phyloP scores from a whole-genome alignment of 1,284 basidiomycete species.

The Ceratobasidium sp. region DNA sequence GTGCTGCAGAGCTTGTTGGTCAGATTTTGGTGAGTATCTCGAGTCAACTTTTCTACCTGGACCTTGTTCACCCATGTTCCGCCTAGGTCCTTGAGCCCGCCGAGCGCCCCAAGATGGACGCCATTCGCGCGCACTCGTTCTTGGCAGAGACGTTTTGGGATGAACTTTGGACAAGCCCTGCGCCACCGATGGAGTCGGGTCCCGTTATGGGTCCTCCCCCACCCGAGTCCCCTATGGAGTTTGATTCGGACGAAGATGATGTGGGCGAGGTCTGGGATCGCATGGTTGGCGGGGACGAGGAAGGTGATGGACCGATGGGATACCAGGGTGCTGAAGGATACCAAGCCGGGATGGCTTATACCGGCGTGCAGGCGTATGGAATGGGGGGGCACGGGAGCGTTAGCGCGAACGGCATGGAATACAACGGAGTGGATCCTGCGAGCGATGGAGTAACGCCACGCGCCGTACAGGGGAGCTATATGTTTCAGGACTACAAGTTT shows the following conservation, averaged over 20 bases:
- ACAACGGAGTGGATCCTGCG: background rate
- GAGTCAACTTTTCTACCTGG: background rate
- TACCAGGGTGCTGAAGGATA: background rate
- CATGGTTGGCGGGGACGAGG: conserved; percentile 41
- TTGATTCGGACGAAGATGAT: conserved; percentile 37
- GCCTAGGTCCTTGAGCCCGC: conserved; percentile 73
- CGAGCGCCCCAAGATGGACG: conserved; percentile 65
- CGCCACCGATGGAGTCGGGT: conserved; percentile 61
- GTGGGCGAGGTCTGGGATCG: conserved; percentile 43
- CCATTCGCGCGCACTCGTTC: conserved; percentile 80
- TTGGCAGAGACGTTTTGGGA: conserved; percentile 76
- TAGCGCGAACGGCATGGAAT: background rate
- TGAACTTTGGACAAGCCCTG: conserved; percentile 75
- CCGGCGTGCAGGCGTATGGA: background rate
- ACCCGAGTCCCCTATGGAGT: conserved; percentile 17
- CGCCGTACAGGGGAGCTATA: conserved; percentile 1
- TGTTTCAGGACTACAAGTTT: conserved; percentile 27
- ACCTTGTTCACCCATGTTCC: conserved; percentile 28
- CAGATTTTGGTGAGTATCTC: conserved; percentile 65
- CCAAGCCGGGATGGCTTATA: background rate
- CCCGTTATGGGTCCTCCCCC: conserved; percentile 30
- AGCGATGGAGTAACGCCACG: conserved; percentile 1
- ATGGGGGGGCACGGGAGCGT: conserved; percentile 11
- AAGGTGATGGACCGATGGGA: conserved; percentile 31
- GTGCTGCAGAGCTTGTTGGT: conserved; percentile 73